Base-by-base conservation (phyloP, 352 stramenopile species). In the Phytophthora lateralis region DNA sequence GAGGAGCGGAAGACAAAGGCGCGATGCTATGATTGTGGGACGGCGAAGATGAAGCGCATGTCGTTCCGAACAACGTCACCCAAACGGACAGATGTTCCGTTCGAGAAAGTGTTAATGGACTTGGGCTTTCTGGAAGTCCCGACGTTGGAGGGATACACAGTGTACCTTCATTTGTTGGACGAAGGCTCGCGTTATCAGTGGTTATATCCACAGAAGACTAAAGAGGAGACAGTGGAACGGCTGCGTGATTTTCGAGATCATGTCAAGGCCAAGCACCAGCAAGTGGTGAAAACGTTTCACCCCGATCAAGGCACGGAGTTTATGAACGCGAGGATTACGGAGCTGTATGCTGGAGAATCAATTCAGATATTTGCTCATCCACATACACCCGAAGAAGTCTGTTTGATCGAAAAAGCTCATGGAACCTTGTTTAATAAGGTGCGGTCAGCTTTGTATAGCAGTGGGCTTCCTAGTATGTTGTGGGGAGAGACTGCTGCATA, bases 11-110 rank as follows among this genome's bases (percentile, higher is more conserved):
- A 45, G 18, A 18, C 4, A 9, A 47, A 54, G 9, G 34, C 3
- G 11, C 7, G 6, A 2, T 57, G 56, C 32, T 52, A 42, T 6
- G 50, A 64, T n/a, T 64, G 56, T 41, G 47, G 58, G 14, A 20
- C 42, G 41, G 56, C 38, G 1, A 64, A 64, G 35, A 64, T 64
- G 56, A 60, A 60, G 15, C 39, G 49, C 10, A 60, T 66, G 48
- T 60, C 42, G 14, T 60, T 47, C 27, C 6, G n/a, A 4, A 64
- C 53, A 12, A 59, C 29, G 2, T 17, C 7, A 21, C 21, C 34
- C 4, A 37, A 49, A 39, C 14, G 39, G 30, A 15, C 32, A 2
- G 43, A 41, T 9, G 35, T 43, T 2, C 21, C 24, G 2, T 66
- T 66, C 20, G 18, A 6, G 1, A 64, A 58, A 47, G 42, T 51